phyloP scores from a whole-genome alignment of 768 basidiomycete species.

The Xerocomellus dryophilus region DNA sequence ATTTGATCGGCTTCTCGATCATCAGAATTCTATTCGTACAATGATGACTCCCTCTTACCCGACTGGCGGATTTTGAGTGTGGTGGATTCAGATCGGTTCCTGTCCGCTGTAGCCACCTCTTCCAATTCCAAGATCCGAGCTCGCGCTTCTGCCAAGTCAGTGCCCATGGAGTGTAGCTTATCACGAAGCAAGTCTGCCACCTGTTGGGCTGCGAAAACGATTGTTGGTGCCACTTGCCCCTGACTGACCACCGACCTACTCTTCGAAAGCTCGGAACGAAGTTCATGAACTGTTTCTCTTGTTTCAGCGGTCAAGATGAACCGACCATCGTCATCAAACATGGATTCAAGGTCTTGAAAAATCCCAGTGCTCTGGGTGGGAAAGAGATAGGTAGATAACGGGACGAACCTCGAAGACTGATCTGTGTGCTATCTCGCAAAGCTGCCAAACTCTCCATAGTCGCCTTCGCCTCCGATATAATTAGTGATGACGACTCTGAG shows the following conservation, averaged over 20 bases:
- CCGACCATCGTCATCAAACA: constrained; percentile 27
- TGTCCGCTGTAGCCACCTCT: constrained; percentile 19
- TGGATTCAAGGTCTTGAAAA: constrained; percentile 29
- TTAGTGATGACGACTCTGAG: constrained; percentile 20
- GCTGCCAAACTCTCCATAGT: constrained; percentile 26
- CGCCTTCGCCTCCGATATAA: constrained; percentile 24
- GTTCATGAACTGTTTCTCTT: constrained; percentile 31
- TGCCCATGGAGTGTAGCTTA: constrained; percentile 40
- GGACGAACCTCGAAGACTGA: constrained; percentile 28
- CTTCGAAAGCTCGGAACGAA: constrained; percentile 35
- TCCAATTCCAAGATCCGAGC: constrained; percentile 40
- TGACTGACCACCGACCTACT: constrained; percentile 23
- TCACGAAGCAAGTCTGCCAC: constrained; percentile 49
- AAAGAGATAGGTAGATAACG: not conserved
- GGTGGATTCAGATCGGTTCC: constrained; percentile 19
- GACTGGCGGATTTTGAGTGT: constrained; percentile 25
- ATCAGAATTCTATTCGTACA: constrained; percentile 13
- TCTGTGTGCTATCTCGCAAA: constrained; percentile 20
- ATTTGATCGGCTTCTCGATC: constrained; percentile 20
- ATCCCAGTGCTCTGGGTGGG: not conserved
- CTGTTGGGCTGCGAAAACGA: constrained; percentile 40
- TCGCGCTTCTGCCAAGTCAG: constrained; percentile 43
- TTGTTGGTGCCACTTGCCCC: not conserved
- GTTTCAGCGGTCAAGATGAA: constrained; percentile 26
- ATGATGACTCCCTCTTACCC: constrained; percentile 12